phyloP scores from a whole-genome alignment of 2,329 filamentous ascomycete species.

The Xylaria sp. region DNA sequence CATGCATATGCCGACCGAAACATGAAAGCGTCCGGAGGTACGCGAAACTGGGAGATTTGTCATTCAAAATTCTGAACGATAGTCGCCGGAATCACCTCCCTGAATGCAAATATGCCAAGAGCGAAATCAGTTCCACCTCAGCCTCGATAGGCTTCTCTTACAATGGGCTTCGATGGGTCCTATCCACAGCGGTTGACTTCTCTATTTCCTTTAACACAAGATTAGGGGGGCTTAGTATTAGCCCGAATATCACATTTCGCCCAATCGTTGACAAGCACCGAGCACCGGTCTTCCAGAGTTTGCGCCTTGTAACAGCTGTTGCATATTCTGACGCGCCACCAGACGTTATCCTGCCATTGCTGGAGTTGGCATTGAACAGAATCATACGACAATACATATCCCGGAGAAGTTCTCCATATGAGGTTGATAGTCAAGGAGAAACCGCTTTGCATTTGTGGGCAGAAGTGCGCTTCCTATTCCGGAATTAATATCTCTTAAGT shows the following conservation, averaged over 20 bases:
- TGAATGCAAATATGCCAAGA: slow-evolving; percentile 8
- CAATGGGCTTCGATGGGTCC: background rate
- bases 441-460: background rate
- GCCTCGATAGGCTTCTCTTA: background rate
- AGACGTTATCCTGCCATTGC: too few relatives aligned
- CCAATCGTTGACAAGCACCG: background rate
- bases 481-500: too few relatives aligned
- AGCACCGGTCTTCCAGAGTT: background rate
- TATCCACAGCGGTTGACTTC: background rate
- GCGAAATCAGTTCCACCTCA: slow-evolving; percentile 3
- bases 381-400: background rate
- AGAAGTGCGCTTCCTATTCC: background rate
- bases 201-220: background rate
- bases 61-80: background rate
- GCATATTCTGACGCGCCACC: too few relatives aligned
- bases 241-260: background rate
- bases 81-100: background rate
- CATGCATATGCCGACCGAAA: background rate
- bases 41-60: background rate
- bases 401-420: background rate
- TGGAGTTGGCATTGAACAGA: background rate
- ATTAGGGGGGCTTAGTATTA: background rate
- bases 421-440: background rate
- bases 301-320: background rate
- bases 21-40: background rate